These are phyloP conservation scores for Penicillium rolfsii DNA, from an alignment of 2,329 filamentous ascomycete species.

Conservation along the genomic window DNA sequence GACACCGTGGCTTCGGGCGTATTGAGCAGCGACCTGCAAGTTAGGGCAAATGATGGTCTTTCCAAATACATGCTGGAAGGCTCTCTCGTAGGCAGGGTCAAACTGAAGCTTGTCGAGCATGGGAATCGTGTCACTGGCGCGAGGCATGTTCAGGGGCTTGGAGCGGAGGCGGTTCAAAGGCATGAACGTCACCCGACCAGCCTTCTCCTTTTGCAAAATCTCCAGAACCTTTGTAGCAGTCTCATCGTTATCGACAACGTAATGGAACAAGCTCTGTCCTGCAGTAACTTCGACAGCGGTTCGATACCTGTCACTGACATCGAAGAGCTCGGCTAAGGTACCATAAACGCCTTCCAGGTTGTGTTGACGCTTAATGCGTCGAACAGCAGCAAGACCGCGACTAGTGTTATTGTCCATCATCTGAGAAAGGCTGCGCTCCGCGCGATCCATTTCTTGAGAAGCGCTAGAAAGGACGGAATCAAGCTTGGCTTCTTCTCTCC, in stretches of 20 bases:
- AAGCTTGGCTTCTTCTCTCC: slow-evolving; percentile 86
- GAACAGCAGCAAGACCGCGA: slow-evolving; percentile 82
- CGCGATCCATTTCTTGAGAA: slow-evolving; percentile 73
- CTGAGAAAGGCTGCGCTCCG: slow-evolving; percentile 76
- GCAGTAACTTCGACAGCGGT: slow-evolving; percentile 91
- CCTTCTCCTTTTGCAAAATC: slow-evolving; percentile 74
- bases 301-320: slow-evolving; percentile 81
- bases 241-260: slow-evolving; percentile 88
- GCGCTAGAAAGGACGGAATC: slow-evolving; percentile 76
- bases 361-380: slow-evolving; percentile 76
- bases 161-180: slow-evolving; percentile 80
- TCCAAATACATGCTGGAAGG: slow-evolving; percentile 93
- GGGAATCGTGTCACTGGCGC: slow-evolving; percentile 83
- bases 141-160: slow-evolving; percentile 74
- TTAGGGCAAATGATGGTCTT: slow-evolving; percentile 94
- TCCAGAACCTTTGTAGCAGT: slow-evolving; percentile 83
- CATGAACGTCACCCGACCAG: slow-evolving; percentile 91
- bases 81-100: slow-evolving; percentile 75
- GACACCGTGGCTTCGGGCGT: slow-evolving; percentile 87
- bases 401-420: slow-evolving; percentile 90
- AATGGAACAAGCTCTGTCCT: slow-evolving; percentile 90
- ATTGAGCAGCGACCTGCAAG: slow-evolving; percentile 82
- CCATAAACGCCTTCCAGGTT: slow-evolving; percentile 87
- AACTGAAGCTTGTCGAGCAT: slow-evolving; percentile 84
- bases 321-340: slow-evolving; percentile 88